These are phyloP conservation scores for Bothriochloa decipiens DNA, from an alignment of 176 grass and related monocot genomes.

Conservation along the genomic window DNA sequence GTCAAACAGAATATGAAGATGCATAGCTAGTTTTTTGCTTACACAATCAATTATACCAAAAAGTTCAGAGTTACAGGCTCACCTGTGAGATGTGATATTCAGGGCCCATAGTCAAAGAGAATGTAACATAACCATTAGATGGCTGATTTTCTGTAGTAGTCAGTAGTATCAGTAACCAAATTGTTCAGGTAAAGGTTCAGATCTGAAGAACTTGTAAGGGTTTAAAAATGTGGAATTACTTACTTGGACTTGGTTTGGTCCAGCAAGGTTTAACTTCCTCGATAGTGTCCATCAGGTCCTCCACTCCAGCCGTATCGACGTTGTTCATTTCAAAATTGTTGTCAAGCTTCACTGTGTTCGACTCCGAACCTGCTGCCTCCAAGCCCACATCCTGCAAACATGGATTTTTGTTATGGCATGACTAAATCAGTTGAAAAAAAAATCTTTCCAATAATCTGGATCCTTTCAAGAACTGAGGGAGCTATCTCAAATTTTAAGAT, in stretches of 20 bases:
- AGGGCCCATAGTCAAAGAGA: slow-evolving; percentile 71
- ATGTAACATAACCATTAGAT: slow-evolving; percentile 75
- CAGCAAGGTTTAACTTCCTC: slow-evolving; percentile 78
- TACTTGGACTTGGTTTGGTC: slow-evolving; percentile 73
- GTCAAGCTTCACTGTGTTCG: slow-evolving; percentile 46
- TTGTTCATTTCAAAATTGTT: slow-evolving; percentile 48
- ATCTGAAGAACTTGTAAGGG: not conserved
- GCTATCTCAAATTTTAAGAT: slow-evolving; percentile 12
- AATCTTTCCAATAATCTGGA: not conserved
- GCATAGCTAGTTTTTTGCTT: not conserved
- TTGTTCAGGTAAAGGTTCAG: slow-evolving; percentile 24
- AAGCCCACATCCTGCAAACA: slow-evolving; percentile 50
- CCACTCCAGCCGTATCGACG: slow-evolving; percentile 22
- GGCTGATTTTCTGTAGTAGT: slow-evolving; percentile 46
- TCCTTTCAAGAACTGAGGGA: not conserved
- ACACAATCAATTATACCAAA: not conserved
- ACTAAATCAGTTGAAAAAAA: not conserved
- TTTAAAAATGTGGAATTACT: slow-evolving; percentile 22
- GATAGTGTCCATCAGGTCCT: slow-evolving; percentile 35
- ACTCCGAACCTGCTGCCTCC: slow-evolving; percentile 39
- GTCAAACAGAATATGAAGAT: too few species aligned
- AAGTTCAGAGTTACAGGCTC: not conserved
- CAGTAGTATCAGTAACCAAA: slow-evolving; percentile 3
- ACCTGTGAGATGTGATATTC: slow-evolving; percentile 90
- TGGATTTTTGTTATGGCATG: slow-evolving; percentile 12